Percentiles rank a stretch among this genome's conserved stretches.
Evolutionary conservation across 257 asterid species (phyloP).

Genomic region (Solanum chaucha): DNA sequence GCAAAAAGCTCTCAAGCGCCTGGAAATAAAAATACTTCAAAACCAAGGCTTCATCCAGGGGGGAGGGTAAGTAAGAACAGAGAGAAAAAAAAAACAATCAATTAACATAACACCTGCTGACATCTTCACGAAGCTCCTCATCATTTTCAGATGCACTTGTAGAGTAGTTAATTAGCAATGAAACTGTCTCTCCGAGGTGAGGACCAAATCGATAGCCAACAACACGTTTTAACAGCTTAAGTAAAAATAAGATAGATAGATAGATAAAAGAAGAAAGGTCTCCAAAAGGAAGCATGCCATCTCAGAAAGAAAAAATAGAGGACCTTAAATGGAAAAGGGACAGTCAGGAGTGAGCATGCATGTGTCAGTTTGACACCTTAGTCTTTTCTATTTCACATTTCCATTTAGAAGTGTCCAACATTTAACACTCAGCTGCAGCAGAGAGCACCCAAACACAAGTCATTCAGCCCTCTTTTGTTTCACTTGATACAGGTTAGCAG

Average conservation of each 20-base stretch:
- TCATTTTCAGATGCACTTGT: constrained; percentile 94
- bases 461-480: not conserved
- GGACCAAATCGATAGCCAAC: constrained; percentile 51
- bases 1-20: constrained; percentile 92
- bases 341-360: not conserved
- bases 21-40: constrained; percentile 18
- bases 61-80: not conserved
- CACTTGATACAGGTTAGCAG: not conserved
- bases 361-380: not conserved
- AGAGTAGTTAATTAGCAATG: constrained; percentile 69
- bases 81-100: not conserved
- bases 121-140: constrained; percentile 23
- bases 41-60: not conserved
- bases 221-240: no score
- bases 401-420: not conserved
- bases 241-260: not conserved
- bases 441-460: not conserved
- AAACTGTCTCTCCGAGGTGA: constrained; percentile 90
- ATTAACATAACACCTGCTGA: no score
- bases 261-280: not conserved
- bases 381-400: not conserved
- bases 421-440: not conserved
- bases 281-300: not conserved
- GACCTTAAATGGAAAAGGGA: not conserved
- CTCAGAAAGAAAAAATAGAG: not conserved